Base-by-base conservation (phyloP, 1,139 yeast species). In the Zygosaccharomyces pseudobailii region DNA sequence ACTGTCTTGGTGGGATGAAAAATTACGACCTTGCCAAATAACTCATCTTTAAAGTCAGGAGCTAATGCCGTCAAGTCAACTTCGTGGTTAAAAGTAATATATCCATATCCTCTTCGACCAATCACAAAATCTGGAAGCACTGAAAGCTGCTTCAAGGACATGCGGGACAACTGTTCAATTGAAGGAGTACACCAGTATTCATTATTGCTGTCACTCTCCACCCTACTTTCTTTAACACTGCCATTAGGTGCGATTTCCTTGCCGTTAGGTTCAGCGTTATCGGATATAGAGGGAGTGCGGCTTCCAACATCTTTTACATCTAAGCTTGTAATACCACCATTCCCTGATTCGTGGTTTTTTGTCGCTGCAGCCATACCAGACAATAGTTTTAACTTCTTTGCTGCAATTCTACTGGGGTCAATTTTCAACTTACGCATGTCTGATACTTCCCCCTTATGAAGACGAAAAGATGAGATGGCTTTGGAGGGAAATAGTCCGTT, bases 121-220 rank as follows among this genome's bases (percentile, higher is more conserved):
- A 86, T 76, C 7, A 84, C 78, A 57, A 89, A 84, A 54, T 83
- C 78, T 9, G 82, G 78, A 13, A 89, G 81, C 23, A 71, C 70
- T 0, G 79, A 55, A 19, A 89, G 73, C 50, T 84, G 79, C 36
- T 75, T 72, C 3, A 67, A 57, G 0, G 85, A 62, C 55, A 80
- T 62, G 7, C 68, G 56, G 1, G 74, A 62, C 5, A 89, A 71
- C 28, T 78, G 80, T 2, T 71, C 71, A 10, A 87, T 70, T 0
- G 86, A 67, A 0, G 97, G 97, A 1, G 82, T 74, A 50, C 88
- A 80, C 94, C 96, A 89, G 64, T 89, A 89, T 2, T 82, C 89
- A 9, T 10, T 38, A 2, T 31, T 28, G 3, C 8, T n/a, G 5
- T 19, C 24, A 10, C 20, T 17, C n/a, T 27, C 32, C 17, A 34